Base-by-base conservation (phyloP, 805 yeast genomes). In the Suhomyces emberorum region DNA sequence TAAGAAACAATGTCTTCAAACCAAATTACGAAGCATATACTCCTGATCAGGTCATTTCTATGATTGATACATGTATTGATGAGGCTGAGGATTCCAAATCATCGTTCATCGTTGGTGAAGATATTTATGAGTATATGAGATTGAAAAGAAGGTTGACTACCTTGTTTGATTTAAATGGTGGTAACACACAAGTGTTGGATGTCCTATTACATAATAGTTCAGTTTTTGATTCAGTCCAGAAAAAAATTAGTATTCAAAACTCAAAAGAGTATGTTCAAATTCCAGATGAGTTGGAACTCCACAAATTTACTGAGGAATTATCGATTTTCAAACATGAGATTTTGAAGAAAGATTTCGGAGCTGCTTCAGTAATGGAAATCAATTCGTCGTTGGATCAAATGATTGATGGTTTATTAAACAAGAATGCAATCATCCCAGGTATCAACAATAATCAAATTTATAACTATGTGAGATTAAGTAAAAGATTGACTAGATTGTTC, bases 401-500 rank as follows among this genome's bases (percentile, higher is more conserved):
- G 21, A 47, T 50, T 16, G 47, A 44, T 17, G 49, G 49, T 22
- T 29, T 47, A 4, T 31, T 43, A 20, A 37, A 43, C n/a, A 41
- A 36, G 17, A 32, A 21, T 7, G 16, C 35, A 17, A 26, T 42
- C 5, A 44, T 42, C 15, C 51, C 54, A 8, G 29, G 30, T 3
- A 24, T 54, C 27, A 41, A 41, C 15, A 30, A 42, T 7, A 34
- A 31, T 8, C 47, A 49, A n/a, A 32, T 45, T 3, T 33, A 33
- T 19, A 32, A 35, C 23, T 49, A 48, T 32, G 41, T 47, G 11
- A 48, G 46, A 15, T 39, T 55, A 32, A 30, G 44, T 23, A 43
- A 42, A 9, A 35, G 46, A n/a, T 43, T 55, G 34, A 31, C 38
- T 11, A 21, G 46, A 49, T 65, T 38, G 61, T 79, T 22, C 53